Evolutionary conservation across 1,284 basidiomycete genomes (phyloP).

Genomic region (Amylostereum chailletii): DNA sequence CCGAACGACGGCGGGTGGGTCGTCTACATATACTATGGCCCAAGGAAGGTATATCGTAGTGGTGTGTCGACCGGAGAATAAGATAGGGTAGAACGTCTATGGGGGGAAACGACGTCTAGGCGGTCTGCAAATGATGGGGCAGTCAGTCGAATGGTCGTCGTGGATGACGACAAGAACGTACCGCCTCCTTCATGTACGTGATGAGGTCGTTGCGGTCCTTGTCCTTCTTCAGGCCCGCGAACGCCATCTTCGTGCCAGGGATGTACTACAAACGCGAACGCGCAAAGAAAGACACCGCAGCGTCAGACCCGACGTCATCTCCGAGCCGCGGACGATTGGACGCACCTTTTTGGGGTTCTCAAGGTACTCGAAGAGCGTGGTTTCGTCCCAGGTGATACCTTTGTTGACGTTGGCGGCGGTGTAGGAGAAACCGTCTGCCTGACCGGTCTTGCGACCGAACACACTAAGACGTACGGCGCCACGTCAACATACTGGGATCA

Average conservation of each 20-base stretch:
- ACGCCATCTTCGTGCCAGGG: constrained; percentile 96
- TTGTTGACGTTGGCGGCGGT: constrained; percentile 97
- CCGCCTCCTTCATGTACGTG: constrained; percentile 66
- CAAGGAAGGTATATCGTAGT: neutral
- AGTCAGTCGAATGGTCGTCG: too few species aligned
- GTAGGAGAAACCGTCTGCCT: constrained; percentile 84
- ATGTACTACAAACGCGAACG: constrained; percentile 58
- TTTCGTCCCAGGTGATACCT: constrained; percentile 78
- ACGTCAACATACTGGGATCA: constrained; percentile 8
- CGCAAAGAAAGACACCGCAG: neutral
- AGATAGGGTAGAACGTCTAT: neutral
- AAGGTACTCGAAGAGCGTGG: constrained; percentile 91
- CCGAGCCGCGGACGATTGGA: neutral
- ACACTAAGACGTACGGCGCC: constrained; percentile 29
- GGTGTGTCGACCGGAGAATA: neutral
- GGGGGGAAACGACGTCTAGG: neutral
- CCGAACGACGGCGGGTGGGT: too few species aligned
- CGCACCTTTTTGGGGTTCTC: constrained; percentile 93
- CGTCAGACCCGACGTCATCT: constrained; percentile 4
- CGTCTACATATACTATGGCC: neutral
- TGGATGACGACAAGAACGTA: constrained; percentile 21
- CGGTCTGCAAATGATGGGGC: too few species aligned
- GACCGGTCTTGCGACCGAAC: constrained; percentile 87
- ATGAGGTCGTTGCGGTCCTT: constrained; percentile 92
- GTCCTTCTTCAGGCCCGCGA: constrained; percentile 94